These are phyloP conservation scores for Ilyonectria mors-panacis DNA, from an alignment of 2,329 filamentous ascomycete genomes.

Conservation along the genomic window DNA sequence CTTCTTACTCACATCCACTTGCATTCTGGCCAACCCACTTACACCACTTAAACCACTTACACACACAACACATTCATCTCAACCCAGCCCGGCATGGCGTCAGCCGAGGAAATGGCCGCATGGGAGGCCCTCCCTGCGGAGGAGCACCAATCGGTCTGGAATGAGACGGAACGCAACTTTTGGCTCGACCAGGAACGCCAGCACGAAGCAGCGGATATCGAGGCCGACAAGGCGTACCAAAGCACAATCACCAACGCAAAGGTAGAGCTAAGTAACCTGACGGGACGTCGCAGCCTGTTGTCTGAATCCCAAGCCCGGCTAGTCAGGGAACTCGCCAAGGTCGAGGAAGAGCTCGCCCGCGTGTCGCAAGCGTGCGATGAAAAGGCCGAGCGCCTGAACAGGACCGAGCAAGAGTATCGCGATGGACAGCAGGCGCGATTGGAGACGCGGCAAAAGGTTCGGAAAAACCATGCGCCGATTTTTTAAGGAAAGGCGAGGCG, in stretches of 20 bases:
- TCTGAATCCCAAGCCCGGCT: conserved; percentile 48
- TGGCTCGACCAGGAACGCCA: conserved; percentile 50
- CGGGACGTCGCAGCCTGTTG: conserved; percentile 48
- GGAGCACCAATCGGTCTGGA: conserved; percentile 53
- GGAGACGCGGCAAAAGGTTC: conserved; percentile 48
- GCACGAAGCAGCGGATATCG: conserved; percentile 42
- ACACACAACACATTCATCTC: neutral
- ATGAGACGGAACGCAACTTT: conserved; percentile 55
- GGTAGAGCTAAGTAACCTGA: conserved; percentile 49
- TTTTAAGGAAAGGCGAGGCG: conserved; percentile 51
- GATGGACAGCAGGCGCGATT: conserved; percentile 48
- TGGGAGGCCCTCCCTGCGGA: conserved; percentile 51
- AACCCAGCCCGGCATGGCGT: conserved; percentile 38
- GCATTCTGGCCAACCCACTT: conserved; percentile 17
- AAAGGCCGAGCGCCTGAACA: conserved; percentile 53
- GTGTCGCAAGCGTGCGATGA: conserved; percentile 50
- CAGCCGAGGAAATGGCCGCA: conserved; percentile 42
- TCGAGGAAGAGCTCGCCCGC: conserved; percentile 57
- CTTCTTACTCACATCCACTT: neutral
- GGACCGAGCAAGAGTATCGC: conserved; percentile 52
- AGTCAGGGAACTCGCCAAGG: conserved; percentile 50
- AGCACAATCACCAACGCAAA: conserved; percentile 45
- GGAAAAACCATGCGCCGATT: conserved; percentile 52
- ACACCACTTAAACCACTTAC: conserved; percentile 12
- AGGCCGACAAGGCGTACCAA: conserved; percentile 47